Evolutionary conservation across 495 filamentous ascomycete species (phyloP), one percentile per base, ranked within the genome.

Genomic region (Neurospora cerealis): DNA sequence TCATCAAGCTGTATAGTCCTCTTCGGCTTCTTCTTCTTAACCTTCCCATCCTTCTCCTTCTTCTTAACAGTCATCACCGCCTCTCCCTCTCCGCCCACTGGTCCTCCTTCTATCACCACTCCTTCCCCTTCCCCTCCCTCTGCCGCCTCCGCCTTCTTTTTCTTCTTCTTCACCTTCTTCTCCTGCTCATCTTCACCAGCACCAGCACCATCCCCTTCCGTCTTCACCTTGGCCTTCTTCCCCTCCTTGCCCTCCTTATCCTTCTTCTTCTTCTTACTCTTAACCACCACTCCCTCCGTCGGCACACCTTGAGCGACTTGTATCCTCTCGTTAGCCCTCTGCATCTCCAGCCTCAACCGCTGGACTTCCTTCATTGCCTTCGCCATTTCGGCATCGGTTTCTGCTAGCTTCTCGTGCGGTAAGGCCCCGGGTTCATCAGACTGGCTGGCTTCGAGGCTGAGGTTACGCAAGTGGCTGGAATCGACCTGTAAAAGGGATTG

Each of bases 351-450:
- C 44, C 96, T 85, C 71, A 96, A 80, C 69, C 89, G 86, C 83
- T 98, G 95, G 17, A 99, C 91, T 79, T 97, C 90, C 79, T 90
- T 89, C 85, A 97, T 89, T 5, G 95, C 96, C 78, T 87, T 89
- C 38, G 85, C 87, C 92, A 97, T 95, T 81, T 97, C 94, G 2
- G 85, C 88, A 73, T 97, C 93, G 77, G 94, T 90, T 15, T 86
- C 85, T 76, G 87, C 85, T 66, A 88, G 83, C 66, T 82, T 82
- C 78, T 91, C 88, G 28, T 84, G 80, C 48, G 87, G 84, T 9
- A 85, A 21, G 17, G 34, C 69, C 78, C 72, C 54, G 1, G 54
- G 0, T 1, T 78, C 80, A 13, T 78, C 81, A 70, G 81, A 79
- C 44, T 66, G 40, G 44, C 69, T 69, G 13, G 78, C 84, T 39